phyloP scores from a whole-genome alignment of 2,329 filamentous ascomycete genomes.

The Thelonectria olida region DNA sequence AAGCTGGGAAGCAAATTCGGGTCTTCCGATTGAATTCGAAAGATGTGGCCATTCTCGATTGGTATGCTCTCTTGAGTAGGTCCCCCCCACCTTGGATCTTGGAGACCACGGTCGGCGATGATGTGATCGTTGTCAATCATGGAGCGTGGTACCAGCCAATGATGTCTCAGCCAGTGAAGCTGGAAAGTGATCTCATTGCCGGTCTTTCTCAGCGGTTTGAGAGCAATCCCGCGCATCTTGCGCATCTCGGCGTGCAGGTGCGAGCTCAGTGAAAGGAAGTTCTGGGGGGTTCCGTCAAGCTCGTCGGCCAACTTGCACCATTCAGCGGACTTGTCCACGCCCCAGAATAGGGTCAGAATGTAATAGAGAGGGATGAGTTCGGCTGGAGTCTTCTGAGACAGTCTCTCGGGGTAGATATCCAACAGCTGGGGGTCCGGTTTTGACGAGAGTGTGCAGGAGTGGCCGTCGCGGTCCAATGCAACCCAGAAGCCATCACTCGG shows the following conservation, averaged over 20 bases:
- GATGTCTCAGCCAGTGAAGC: slow-evolving; percentile 7
- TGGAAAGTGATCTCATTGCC: not conserved
- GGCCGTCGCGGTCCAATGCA: no score
- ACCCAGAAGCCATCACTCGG: no score
- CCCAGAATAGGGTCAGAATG: not conserved
- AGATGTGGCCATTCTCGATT: not conserved
- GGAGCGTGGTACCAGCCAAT: not conserved
- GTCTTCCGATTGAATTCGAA: not conserved
- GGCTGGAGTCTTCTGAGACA: no score
- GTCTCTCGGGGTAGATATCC: no score
- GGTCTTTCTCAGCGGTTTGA: not conserved
- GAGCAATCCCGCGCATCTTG: not conserved
- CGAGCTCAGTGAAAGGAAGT: not conserved
- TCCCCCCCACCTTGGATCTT: not conserved
- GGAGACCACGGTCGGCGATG: no score
- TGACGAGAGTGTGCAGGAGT: no score
- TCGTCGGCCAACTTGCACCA: not conserved
- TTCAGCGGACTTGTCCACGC: not conserved
- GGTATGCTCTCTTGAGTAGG: not conserved
- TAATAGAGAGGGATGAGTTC: no score
- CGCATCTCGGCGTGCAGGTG: not conserved
- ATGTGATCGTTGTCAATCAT: not conserved
- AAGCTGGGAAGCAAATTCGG: not conserved
- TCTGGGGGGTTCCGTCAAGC: not conserved
- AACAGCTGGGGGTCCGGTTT: no score